A percentile compares a stretch with the other conserved stretches of the same genome.
phyloP scores from a whole-genome alignment of 352 stramenopile species.

The Pythium folliculosum region DNA sequence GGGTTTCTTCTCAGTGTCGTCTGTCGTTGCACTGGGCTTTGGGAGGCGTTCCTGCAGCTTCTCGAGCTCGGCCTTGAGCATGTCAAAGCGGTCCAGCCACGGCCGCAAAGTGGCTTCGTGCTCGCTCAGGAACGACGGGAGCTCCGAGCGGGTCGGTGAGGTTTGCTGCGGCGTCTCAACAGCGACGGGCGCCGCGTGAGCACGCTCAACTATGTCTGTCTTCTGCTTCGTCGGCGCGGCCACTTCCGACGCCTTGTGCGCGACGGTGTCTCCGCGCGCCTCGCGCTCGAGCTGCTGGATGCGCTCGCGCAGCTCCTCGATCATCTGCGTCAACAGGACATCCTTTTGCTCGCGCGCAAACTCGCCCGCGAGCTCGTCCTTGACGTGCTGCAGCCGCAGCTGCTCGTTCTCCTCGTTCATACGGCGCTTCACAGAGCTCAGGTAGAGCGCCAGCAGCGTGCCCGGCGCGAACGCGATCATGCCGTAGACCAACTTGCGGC shows the following conservation, averaged over 20 bases:
- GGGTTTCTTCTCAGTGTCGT: not conserved
- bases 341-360: constrained; percentile 54
- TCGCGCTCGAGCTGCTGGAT: constrained; percentile 57
- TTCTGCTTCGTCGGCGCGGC: not conserved
- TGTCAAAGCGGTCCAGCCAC: constrained; percentile 19
- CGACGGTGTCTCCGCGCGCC: constrained; percentile 16
- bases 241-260: not conserved
- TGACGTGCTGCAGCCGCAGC: constrained; percentile 33
- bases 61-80: not conserved
- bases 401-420: constrained; percentile 73
- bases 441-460: constrained; percentile 63
- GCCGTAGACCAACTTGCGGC: constrained; percentile 65
- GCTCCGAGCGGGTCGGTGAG: not conserved
- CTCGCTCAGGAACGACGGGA: constrained; percentile 14
- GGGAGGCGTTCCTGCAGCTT: constrained; percentile 4
- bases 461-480: constrained; percentile 71
- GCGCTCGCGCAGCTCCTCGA: constrained; percentile 65
- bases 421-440: constrained; percentile 66
- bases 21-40: not conserved
- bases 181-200: not conserved
- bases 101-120: constrained; percentile 19
- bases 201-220: not conserved
- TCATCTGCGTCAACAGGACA: constrained; percentile 42
- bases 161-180: not conserved
- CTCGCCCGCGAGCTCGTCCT: constrained; percentile 43